Conservation (phyloP, 148 eudicot genomes). For the Rheum nobile region DNA sequence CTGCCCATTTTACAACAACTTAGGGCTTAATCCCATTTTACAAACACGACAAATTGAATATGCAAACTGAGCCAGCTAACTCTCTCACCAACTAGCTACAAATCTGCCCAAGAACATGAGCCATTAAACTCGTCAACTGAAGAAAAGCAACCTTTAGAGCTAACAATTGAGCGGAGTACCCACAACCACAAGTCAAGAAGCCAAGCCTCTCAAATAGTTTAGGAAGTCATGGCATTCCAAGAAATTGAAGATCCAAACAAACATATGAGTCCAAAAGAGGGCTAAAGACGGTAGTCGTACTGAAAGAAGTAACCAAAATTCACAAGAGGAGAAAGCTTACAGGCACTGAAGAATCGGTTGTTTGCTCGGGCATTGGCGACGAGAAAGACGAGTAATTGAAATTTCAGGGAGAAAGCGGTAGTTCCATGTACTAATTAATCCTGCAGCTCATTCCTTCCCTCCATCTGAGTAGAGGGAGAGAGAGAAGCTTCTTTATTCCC, state of each 20-base stretch:
- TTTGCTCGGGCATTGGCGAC: not conserved
- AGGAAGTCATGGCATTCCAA: not conserved
- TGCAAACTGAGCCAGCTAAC: not conserved
- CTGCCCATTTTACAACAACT: not conserved
- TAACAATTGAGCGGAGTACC: not conserved
- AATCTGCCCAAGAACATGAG: not conserved
- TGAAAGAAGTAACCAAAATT: not conserved
- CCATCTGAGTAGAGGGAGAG: not conserved
- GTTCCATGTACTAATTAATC: not conserved
- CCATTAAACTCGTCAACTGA: not conserved
- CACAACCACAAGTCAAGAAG: not conserved
- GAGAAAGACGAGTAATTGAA: not conserved
- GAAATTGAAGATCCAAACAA: not conserved
- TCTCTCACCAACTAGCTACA: not conserved
- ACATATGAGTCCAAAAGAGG: not conserved
- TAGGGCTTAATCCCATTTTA: not conserved
- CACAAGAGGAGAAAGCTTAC: not conserved
- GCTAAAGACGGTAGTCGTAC: not conserved
- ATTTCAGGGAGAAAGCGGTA: not conserved
- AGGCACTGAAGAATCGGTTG: not conserved
- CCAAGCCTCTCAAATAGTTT: not conserved
- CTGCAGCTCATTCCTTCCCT: not conserved
- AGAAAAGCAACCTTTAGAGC: not conserved
- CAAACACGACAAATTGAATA: not conserved
- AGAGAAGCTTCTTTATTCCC: not conserved